Percentiles rank a stretch among this genome's conserved stretches.
phyloP scores from a whole-genome alignment of 2,329 filamentous ascomycete genomes.

The Stachybotrys chlorohalonatus region DNA sequence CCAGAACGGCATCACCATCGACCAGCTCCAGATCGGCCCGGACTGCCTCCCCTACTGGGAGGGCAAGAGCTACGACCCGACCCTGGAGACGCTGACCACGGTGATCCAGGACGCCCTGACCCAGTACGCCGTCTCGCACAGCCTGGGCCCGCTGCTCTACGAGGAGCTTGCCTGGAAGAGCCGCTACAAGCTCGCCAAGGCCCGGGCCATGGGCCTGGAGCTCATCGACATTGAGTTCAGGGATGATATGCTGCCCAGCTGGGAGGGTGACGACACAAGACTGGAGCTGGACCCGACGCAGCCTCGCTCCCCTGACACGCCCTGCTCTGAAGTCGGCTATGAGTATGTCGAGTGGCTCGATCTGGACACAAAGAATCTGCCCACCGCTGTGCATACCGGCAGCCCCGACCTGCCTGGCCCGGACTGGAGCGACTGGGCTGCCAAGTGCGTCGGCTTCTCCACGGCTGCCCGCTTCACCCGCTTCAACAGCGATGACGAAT shows the following conservation, averaged over 20 bases:
- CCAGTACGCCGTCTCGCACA: conserved; percentile 6
- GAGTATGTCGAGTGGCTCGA: not conserved
- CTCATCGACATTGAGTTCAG: conserved; percentile 14
- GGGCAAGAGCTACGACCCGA: conserved; percentile 13
- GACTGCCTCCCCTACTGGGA: conserved; percentile 22
- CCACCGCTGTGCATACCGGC: not conserved
- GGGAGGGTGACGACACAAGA: conserved; percentile 7
- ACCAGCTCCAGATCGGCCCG: conserved; percentile 12
- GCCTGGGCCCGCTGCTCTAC: conserved; percentile 10
- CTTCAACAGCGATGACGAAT: not conserved
- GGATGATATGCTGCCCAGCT: conserved; percentile 17
- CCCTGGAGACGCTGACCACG: conserved; percentile 11
- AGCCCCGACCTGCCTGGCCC: not conserved
- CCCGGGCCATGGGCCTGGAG: conserved; percentile 9
- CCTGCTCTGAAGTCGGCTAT: too few species aligned
- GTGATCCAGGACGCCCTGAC: conserved; percentile 14
- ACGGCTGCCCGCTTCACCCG: too few species aligned
- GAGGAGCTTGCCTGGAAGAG: conserved; percentile 14
- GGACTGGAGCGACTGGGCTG: not conserved
- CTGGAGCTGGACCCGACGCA: not conserved
- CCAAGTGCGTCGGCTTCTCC: not conserved
- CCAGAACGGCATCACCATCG: conserved; percentile 4
- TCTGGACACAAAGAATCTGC: not conserved
- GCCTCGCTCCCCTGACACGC: too few species aligned
- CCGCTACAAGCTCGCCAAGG: conserved; percentile 15